Base-by-base conservation (phyloP, 2,329 filamentous ascomycete genomes). In the Elsinoe fawcettii region DNA sequence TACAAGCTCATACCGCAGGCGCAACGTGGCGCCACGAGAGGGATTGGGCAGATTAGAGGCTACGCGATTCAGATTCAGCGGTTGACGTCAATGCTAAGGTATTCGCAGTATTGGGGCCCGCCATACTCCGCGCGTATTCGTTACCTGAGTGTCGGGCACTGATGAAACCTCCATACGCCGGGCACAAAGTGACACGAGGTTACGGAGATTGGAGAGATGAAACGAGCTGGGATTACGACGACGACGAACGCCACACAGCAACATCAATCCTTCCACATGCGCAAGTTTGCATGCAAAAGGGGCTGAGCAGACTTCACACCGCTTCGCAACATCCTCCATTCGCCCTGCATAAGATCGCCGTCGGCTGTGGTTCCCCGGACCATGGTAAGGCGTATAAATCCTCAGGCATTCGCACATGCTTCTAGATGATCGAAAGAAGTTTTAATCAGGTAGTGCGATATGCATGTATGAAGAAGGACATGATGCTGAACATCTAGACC, bases 1-100 rank as follows among this genome's bases (percentile, higher is more conserved):
- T 69, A 97, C 93, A 22, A 95, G 92, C 69, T 88, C 85, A 27
- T 99, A 99, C 71, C 84, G 95, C 53, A 81, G 95, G 67, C 82
- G 95, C 61, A 96, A 99, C 67, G 88, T 99, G 47, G 92, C 93
- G n/a, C 93, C 93, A 5, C 78, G 92, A 60, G 92, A 97, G 69
- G 92, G 92, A 0, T 76, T 97, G 41, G 92, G 92, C 2, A 81
- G 90, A 67, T 75, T 97, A 58, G 90, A 96, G 73, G 90, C 90
- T 22, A 84, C 86, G 20, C 83, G 88, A 62, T 97, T 97, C 75
- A 86, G 88, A 65, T 97, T 96, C 55, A 58, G 63, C 44, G 69
- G 66, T 37, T 70, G 63, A 65, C 32, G 27, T 39, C 32, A 37
- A 37, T 5, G 14, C 9, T 4, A 37, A 37, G 14, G 34, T n/a